Evolutionary conservation across 768 basidiomycete genomes (phyloP).

Genomic region (Baorangia bicolor): DNA sequence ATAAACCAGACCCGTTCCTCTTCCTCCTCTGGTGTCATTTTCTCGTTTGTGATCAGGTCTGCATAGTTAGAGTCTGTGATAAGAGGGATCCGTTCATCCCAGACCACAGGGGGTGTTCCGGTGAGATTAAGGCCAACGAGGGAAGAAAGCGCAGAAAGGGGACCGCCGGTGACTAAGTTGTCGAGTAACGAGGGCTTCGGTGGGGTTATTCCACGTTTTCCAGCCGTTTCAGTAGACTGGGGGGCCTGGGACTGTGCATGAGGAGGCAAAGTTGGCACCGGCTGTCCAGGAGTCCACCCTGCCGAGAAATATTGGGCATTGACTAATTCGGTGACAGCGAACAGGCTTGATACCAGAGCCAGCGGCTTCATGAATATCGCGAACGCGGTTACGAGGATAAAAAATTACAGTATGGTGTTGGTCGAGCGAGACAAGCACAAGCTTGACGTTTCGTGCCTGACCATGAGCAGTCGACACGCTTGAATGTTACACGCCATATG

Average conservation of each 20-base stretch:
- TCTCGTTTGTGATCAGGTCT: slow-evolving; percentile 70
- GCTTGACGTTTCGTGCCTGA: not conserved
- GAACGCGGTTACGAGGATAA: no score
- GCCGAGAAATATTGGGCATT: no score
- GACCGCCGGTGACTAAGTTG: slow-evolving; percentile 48
- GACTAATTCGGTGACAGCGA: no score
- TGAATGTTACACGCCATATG: not conserved
- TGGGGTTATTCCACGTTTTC: slow-evolving; percentile 20
- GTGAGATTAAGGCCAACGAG: slow-evolving; percentile 72
- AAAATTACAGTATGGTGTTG: no score
- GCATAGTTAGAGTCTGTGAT: slow-evolving; percentile 83
- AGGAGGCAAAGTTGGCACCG: no score
- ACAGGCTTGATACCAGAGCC: no score
- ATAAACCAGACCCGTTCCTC: slow-evolving; percentile 73
- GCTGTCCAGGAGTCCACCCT: no score
- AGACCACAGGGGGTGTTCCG: slow-evolving; percentile 43
- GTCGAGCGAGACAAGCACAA: not conserved
- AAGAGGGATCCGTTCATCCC: slow-evolving; percentile 74
- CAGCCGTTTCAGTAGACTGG: slow-evolving; percentile 25
- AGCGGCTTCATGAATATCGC: no score
- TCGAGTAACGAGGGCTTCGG: slow-evolving; percentile 35
- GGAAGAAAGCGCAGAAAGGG: slow-evolving; percentile 52
- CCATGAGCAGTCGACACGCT: no score
- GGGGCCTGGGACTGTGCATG: slow-evolving; percentile 18
- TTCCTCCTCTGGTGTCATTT: slow-evolving; percentile 61